Conservation (phyloP, 2,329 filamentous ascomycete genomes). For the Endocalyx cinctus region DNA sequence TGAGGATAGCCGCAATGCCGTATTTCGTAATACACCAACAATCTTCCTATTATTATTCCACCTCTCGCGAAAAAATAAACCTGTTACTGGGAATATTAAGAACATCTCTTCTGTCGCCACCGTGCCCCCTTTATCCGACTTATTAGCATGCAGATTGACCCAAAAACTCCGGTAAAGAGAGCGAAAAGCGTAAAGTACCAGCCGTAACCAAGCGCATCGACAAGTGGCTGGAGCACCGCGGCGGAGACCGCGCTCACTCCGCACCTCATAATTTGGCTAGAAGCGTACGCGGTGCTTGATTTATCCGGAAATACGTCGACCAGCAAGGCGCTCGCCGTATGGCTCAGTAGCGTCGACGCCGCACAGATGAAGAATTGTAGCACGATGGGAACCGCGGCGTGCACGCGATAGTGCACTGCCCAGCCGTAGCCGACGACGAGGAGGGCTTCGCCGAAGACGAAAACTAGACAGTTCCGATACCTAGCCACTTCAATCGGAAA, state of each 20-base stretch:
- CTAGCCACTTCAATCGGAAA: conserved; percentile 27
- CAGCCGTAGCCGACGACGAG: conserved; percentile 22
- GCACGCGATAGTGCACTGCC: conserved; percentile 11
- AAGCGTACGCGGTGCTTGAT: conserved; percentile 13
- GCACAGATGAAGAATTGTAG: conserved; percentile 13
- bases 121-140: too few relatives aligned
- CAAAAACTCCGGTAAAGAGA: too few relatives aligned
- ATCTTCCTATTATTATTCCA: too few relatives aligned
- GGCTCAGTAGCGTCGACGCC: conserved; percentile 9
- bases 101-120: too few relatives aligned
- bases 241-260: conserved; percentile 11
- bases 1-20: too few relatives aligned
- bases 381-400: conserved; percentile 13
- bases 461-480: conserved; percentile 7
- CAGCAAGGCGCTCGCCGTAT: conserved; percentile 14
- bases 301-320: conserved; percentile 16
- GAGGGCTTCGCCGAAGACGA: conserved; percentile 9
- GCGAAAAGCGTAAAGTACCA: conserved; percentile 36
- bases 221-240: conserved; percentile 15
- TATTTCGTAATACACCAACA: too few relatives aligned
- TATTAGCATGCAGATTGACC: too few relatives aligned
- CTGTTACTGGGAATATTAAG: too few relatives aligned
- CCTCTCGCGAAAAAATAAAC: too few relatives aligned
- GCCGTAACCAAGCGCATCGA: conserved; percentile 30
- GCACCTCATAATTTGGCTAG: conserved; percentile 13